These are phyloP conservation scores for Spergularia bocconei DNA, from an alignment of 148 eudicot species.

Conservation along the genomic window DNA sequence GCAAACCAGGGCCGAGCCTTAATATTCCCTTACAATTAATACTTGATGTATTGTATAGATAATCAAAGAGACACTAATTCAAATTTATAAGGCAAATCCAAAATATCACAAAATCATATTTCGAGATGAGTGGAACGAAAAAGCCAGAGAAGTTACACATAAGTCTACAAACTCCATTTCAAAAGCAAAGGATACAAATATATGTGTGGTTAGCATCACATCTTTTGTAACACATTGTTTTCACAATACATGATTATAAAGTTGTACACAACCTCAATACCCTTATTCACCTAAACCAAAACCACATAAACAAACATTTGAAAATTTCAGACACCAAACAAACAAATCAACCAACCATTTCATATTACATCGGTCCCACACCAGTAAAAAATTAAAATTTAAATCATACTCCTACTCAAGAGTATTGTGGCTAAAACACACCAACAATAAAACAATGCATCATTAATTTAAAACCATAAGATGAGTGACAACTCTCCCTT, in stretches of 20 bases:
- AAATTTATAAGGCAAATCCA: no score
- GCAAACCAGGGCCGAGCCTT: no score
- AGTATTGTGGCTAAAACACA: conserved; percentile 17
- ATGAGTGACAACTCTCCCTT: background rate
- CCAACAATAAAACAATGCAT: background rate
- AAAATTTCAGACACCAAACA: conserved; percentile 2
- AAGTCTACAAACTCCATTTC: background rate
- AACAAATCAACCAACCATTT: conserved; percentile 4
- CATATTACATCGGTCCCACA: conserved; percentile 1
- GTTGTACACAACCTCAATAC: conserved; percentile 5
- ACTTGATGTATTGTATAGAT: no score
- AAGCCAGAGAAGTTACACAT: background rate
- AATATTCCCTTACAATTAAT: no score
- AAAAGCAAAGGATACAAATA: background rate
- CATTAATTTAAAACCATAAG: conserved; percentile 3
- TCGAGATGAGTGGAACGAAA: background rate
- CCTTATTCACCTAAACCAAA: conserved; percentile 1
- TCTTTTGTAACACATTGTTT: background rate
- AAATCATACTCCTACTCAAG: background rate
- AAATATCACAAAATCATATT: no score
- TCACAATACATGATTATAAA: conserved; percentile 15
- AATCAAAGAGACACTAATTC: no score
- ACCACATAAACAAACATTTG: conserved; percentile 12
- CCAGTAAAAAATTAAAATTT: background rate
- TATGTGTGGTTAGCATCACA: conserved; percentile 13